Conservation (phyloP, 495 filamentous ascomycete species). For the Neurospora sp. region DNA sequence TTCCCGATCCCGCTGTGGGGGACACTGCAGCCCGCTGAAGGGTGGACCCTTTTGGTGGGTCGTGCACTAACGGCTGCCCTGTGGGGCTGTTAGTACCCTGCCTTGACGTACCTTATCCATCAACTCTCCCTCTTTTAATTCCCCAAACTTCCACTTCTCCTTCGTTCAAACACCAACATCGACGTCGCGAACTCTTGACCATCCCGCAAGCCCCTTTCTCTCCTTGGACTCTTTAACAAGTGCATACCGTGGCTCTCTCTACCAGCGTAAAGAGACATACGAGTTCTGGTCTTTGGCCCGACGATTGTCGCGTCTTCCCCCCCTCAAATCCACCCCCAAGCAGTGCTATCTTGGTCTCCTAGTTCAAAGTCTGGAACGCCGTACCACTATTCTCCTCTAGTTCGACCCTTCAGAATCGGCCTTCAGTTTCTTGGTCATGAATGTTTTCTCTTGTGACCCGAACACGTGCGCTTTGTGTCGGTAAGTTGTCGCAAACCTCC, state of each 20-base stretch:
- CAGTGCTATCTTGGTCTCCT: neutral
- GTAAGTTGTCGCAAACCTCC: neutral
- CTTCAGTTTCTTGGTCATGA: neutral
- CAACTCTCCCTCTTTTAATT: neutral
- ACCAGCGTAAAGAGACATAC: neutral
- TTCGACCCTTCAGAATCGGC: neutral
- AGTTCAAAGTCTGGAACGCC: too few species aligned
- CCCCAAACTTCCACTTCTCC: neutral
- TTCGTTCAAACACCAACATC: too few species aligned
- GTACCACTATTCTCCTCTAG: neutral
- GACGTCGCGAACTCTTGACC: too few species aligned
- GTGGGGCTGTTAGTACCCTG: neutral
- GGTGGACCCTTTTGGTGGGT: neutral
- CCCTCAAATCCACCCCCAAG: neutral
- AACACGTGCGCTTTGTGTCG: neutral
- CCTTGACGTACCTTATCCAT: neutral
- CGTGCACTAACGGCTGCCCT: neutral
- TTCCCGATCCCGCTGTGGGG: neutral
- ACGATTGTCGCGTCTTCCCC: neutral
- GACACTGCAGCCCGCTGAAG: neutral
- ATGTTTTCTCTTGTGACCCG: neutral
- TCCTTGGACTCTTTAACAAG: too few species aligned
- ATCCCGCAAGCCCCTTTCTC: too few species aligned
- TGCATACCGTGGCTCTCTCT: neutral
- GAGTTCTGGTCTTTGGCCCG: neutral